These are phyloP conservation scores for Diaporthe helianthi DNA, from an alignment of 2,329 filamentous ascomycete genomes.

Conservation along the genomic window DNA sequence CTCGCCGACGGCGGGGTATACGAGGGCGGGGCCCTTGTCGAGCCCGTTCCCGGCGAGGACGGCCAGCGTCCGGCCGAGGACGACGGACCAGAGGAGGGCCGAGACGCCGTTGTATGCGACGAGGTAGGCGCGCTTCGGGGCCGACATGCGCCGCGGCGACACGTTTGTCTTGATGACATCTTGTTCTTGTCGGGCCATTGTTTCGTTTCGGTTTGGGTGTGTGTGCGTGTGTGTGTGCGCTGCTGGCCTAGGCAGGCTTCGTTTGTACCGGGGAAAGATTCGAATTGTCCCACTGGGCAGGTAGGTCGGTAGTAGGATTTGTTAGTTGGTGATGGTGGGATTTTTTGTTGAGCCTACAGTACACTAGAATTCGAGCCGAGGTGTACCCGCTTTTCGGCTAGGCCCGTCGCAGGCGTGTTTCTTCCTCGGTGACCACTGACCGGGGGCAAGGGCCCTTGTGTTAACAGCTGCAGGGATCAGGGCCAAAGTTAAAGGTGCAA, in stretches of 20 bases:
- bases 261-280: neutral
- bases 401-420: neutral
- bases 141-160: constrained; percentile 41
- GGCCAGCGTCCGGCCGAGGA: constrained; percentile 72
- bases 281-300: neutral
- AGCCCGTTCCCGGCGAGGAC: constrained; percentile 59
- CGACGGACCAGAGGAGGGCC: constrained; percentile 73
- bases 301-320: too few relatives aligned
- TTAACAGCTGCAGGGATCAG: constrained; percentile 26
- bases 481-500: neutral
- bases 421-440: neutral
- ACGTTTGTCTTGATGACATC: constrained; percentile 36
- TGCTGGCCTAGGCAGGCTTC: too few relatives aligned
- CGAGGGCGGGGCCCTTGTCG: constrained; percentile 52
- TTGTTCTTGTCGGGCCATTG: constrained; percentile 27
- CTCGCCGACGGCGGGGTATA: constrained; percentile 67
- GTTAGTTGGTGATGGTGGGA: too few relatives aligned
- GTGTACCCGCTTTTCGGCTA: constrained; percentile 7
- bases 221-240: too few relatives aligned
- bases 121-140: constrained; percentile 32
- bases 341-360: constrained; percentile 10
- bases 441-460: neutral
- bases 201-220: neutral
- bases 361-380: neutral
- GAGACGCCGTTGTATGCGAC: constrained; percentile 33